These are phyloP conservation scores for Populus ilicifolia DNA, from an alignment of 345 rosid genomes.

Conservation along the genomic window DNA sequence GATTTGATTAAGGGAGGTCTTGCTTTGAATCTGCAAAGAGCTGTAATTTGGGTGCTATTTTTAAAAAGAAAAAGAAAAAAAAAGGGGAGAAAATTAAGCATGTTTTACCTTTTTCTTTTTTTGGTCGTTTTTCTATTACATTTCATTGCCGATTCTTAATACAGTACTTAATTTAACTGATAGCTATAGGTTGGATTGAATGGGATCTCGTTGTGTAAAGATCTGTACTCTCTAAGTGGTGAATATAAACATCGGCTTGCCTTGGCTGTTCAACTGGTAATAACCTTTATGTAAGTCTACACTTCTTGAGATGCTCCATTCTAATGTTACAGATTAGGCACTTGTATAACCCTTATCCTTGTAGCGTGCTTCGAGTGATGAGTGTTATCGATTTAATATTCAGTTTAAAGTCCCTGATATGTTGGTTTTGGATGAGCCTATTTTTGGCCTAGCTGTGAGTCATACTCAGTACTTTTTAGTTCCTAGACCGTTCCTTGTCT, in stretches of 20 bases:
- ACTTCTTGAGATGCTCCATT: neutral
- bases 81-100: neutral
- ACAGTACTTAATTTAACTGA: conserved; percentile 10
- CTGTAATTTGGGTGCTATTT: conserved; percentile 70
- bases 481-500: conserved; percentile 1
- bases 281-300: conserved; percentile 14
- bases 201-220: conserved; percentile 71
- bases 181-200: conserved; percentile 73
- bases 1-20: conserved; percentile 58
- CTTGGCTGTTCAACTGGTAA: conserved; percentile 80
- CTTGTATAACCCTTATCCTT: neutral
- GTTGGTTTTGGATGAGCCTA: conserved; percentile 88
- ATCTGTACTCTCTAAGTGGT: conserved; percentile 86
- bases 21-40: conserved; percentile 74
- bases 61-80: neutral
- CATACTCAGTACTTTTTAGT: conserved; percentile 15
- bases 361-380: conserved; percentile 2
- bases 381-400: conserved; percentile 15
- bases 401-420: conserved; percentile 85
- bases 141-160: neutral
- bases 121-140: neutral
- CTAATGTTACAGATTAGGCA: neutral
- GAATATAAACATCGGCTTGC: conserved; percentile 95
- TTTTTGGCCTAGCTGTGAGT: conserved; percentile 89
- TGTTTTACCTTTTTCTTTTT: conserved; percentile 7